Conservation (phyloP, 208 protist genomes). For the Trypanosoma mega region DNA sequence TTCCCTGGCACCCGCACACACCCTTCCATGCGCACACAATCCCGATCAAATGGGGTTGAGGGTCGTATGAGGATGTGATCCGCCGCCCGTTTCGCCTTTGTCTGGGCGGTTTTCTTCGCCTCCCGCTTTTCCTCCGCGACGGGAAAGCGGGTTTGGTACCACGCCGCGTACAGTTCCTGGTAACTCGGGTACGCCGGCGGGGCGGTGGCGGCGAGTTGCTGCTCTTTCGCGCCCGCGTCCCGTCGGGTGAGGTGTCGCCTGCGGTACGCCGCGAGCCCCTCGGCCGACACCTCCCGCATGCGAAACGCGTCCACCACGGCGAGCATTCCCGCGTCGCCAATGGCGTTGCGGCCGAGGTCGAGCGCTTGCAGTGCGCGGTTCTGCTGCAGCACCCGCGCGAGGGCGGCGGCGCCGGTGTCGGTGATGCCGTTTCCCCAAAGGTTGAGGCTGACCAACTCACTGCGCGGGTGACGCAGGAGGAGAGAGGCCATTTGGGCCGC, state of each 20-base stretch:
- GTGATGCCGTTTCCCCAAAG: slow-evolving; percentile 88
- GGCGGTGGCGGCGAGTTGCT: slow-evolving; percentile 32
- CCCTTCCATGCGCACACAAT: slow-evolving; percentile 66
- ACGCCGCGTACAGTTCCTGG: slow-evolving; percentile 71
- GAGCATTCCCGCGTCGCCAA: slow-evolving; percentile 72
- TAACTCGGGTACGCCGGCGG: slow-evolving; percentile 56
- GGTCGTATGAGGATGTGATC: slow-evolving; percentile 37
- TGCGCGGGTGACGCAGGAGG: slow-evolving; percentile 48
- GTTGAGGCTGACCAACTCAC: slow-evolving; percentile 78
- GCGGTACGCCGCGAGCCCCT: slow-evolving; percentile 50
- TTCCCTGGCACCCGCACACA: slow-evolving; percentile 78
- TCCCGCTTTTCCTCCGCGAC: slow-evolving; percentile 27
- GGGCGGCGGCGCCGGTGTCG: slow-evolving; percentile 49
- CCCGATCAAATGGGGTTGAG: slow-evolving; percentile 61
- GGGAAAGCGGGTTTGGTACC: slow-evolving; percentile 27
- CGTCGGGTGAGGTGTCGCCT: slow-evolving; percentile 46
- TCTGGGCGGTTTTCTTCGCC: slow-evolving; percentile 23
- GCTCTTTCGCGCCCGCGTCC: slow-evolving; percentile 53
- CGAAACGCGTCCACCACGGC: slow-evolving; percentile 62
- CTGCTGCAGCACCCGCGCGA: slow-evolving; percentile 55
- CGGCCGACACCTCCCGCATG: slow-evolving; percentile 60
- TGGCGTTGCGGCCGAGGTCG: slow-evolving; percentile 79
- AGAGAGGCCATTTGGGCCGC: slow-evolving; percentile 43
- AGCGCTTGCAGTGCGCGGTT: slow-evolving; percentile 70
- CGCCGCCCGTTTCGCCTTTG: slow-evolving; percentile 23